These are phyloP conservation scores for Colletotrichum trifolii DNA, from an alignment of 2,329 filamentous ascomycete species.

Conservation along the genomic window DNA sequence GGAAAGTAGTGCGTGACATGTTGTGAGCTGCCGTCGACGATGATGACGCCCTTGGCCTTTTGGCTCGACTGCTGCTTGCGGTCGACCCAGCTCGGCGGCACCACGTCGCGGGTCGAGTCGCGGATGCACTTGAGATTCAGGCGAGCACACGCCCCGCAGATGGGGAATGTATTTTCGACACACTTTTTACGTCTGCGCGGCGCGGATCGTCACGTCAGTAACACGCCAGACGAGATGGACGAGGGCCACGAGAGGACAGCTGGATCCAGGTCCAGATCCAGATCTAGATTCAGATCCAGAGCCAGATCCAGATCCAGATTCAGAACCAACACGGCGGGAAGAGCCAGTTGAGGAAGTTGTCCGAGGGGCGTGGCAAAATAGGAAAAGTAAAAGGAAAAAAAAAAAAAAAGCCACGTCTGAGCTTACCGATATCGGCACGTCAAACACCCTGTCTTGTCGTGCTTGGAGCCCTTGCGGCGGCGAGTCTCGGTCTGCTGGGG, in stretches of 20 bases:
- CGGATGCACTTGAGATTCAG: conserved; percentile 36
- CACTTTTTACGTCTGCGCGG: conserved; percentile 35
- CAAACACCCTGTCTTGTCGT: conserved; percentile 37
- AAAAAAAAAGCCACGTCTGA: not conserved
- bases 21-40: not conserved
- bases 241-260: too few species aligned
- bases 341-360: not conserved
- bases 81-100: conserved; percentile 28
- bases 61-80: conserved; percentile 8
- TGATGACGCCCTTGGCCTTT: not conserved
- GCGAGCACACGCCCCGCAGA: conserved; percentile 33
- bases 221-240: not conserved
- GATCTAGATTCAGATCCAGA: too few species aligned
- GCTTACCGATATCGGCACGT: conserved; percentile 38
- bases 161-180: conserved; percentile 35
- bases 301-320: too few species aligned
- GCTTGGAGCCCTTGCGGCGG: conserved; percentile 36
- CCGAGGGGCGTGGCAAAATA: not conserved
- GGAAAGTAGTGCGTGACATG: conserved; percentile 6
- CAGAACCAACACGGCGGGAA: not conserved
- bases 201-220: conserved; percentile 13
- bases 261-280: too few species aligned
- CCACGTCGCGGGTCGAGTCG: conserved; percentile 29
- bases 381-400: not conserved
- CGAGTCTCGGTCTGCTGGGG: conserved; percentile 15